Evolutionary conservation across 2,329 filamentous ascomycete genomes (phyloP).

Genomic region (Penicillium sp.): DNA sequence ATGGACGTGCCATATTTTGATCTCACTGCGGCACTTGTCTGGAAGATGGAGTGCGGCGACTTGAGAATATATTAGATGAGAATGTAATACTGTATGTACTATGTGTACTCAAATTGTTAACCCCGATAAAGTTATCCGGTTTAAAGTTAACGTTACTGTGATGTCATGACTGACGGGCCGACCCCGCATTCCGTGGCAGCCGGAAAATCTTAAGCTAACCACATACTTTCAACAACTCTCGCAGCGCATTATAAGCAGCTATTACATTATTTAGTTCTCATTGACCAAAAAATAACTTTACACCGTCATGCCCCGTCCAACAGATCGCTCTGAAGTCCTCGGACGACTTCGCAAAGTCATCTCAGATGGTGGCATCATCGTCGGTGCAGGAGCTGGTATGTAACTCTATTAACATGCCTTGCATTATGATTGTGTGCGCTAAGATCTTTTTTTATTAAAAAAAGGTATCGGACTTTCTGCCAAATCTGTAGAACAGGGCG

Average conservation of each 20-base stretch:
- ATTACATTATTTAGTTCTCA: neutral
- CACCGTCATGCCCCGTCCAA: constrained; percentile 48
- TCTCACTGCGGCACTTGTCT: neutral
- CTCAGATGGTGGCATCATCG: constrained; percentile 54
- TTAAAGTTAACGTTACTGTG: neutral
- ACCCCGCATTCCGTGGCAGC: constrained; percentile 1
- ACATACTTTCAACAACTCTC: neutral
- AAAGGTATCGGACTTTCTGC: constrained; percentile 65
- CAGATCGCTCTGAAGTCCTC: constrained; percentile 55
- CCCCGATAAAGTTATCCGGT: too few species aligned
- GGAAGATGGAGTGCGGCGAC: too few species aligned
- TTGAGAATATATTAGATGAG: too few species aligned
- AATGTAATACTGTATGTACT: neutral
- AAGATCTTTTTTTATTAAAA: neutral
- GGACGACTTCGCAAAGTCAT: constrained; percentile 52
- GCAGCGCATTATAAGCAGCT: neutral
- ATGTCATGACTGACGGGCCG: neutral
- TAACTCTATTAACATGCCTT: neutral
- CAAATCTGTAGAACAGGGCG: constrained; percentile 66
- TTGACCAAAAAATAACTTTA: neutral
- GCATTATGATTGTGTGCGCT: neutral
- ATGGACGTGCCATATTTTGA: constrained; percentile 1
- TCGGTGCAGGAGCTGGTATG: constrained; percentile 63
- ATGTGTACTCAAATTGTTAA: too few species aligned
- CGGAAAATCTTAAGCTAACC: constrained; percentile 8